Base-by-base conservation (phyloP, 2,329 filamentous ascomycete genomes). In the Cladosporium phlei region DNA sequence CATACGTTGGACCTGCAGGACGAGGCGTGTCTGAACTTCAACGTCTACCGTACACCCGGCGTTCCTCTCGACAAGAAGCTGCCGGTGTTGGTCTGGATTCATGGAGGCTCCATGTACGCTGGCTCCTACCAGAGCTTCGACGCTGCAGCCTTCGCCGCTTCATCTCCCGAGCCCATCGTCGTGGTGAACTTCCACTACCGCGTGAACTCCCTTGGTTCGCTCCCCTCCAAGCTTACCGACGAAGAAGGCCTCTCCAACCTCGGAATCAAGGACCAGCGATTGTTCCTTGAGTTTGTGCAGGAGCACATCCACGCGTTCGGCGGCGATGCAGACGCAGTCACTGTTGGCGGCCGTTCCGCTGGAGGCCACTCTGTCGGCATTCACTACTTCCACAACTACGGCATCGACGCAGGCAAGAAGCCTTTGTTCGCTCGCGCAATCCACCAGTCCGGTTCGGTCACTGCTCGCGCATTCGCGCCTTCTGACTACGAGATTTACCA, bases 241-340 rank as follows among this genome's bases (percentile, higher is more conserved):
- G 37, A 47, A 5, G 44, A 38, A 17, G 44, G 78, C 2, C 77
- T 74, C 48, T 60, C 37, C 25, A 47, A 47, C 16, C 33, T 39
- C 29, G 28, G 28, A 55, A 62, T 66, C 37, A 44, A 43, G 3
- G 55, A 21, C 12, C 24, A 38, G n/a, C 17, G 24, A 1, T 24
- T 50, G 10, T 38, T 38, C 14, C 30, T 50, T 2, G 38, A 72
- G 25, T 74, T 71, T 71, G 64, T 68, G 1, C 58, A 65, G 14
- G 57, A 59, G 9, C 70, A 74, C 45, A 73, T 74, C 28, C 61
- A 49, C 2, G 54, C 58, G 4, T 74, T 74, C 59, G 87, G 87
- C 7, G 87, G 87, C n/a, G 85, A 89, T 59, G 83, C 85, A 0
- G 70, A 73, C n/a, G 85, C 85, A 61, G 85, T 90, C 7, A 90